Evolutionary conservation across 352 stramenopile species (phyloP).

Genomic region (Phytophthora hibernalis): DNA sequence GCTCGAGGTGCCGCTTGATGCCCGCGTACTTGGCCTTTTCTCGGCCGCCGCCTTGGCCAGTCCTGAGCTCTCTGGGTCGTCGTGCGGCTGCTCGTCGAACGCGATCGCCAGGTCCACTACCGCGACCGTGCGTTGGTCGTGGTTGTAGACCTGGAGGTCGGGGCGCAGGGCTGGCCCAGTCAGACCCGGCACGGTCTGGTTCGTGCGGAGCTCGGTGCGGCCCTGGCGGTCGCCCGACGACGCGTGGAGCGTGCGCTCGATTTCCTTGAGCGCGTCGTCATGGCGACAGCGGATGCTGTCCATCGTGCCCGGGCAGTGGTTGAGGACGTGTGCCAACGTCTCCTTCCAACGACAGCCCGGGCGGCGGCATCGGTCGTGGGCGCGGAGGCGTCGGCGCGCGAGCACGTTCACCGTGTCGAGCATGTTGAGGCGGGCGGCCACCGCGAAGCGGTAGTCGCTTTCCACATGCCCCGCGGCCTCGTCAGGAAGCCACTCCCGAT

Average conservation of each 20-base stretch:
- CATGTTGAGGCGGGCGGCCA: too few relatives aligned
- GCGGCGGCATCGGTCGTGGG: too few relatives aligned
- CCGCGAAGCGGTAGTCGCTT: too few relatives aligned
- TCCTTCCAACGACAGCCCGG: too few relatives aligned
- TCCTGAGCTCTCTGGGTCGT: not conserved
- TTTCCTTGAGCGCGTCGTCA: constrained; percentile 21
- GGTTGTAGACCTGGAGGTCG: constrained; percentile 24
- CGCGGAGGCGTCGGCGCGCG: too few relatives aligned
- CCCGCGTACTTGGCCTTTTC: not conserved
- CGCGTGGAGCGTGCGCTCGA: constrained; percentile 11
- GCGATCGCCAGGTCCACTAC: constrained; percentile 6
- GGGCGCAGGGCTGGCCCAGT: constrained; percentile 6
- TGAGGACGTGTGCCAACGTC: constrained; percentile 14
- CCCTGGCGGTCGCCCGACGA: not conserved
- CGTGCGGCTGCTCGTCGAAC: constrained; percentile 7
- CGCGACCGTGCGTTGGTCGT: too few relatives aligned
- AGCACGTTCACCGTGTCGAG: too few relatives aligned
- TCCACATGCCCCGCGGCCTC: too few relatives aligned
- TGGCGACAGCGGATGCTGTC: constrained; percentile 12
- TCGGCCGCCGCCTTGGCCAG: not conserved
- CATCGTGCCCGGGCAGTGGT: too few relatives aligned
- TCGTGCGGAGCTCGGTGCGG: constrained; percentile 12
- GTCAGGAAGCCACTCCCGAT: too few relatives aligned
- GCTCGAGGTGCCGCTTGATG: constrained; percentile 1
- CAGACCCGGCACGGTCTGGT: constrained; percentile 20